Evolutionary conservation across 257 asterid species (phyloP).

Genomic region (Datura wrightii): DNA sequence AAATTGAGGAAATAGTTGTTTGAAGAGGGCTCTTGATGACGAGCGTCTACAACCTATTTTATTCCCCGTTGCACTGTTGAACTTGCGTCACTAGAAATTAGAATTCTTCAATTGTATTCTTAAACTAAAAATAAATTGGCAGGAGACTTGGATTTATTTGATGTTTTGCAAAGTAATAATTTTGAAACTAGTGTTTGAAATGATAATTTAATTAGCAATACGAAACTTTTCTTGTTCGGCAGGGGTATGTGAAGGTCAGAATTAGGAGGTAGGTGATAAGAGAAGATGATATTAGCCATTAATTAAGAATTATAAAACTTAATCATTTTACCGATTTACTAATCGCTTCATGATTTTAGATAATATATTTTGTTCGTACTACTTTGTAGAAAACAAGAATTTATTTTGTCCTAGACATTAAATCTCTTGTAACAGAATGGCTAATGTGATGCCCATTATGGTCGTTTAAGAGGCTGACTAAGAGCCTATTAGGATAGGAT

Average conservation of each 20-base stretch:
- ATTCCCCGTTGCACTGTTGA: neutral
- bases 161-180: neutral
- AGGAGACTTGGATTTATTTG: neutral
- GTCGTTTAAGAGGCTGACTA: neutral
- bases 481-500: too few relatives aligned
- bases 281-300: constrained; percentile 1
- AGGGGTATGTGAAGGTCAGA: neutral
- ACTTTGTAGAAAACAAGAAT: too few relatives aligned
- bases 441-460: neutral
- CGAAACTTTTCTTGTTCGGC: neutral
- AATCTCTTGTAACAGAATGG: neutral
- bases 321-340: neutral
- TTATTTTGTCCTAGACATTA: neutral
- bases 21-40: neutral
- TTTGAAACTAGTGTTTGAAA: neutral
- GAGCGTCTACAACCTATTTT: neutral
- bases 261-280: neutral
- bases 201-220: neutral
- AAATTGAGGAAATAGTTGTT: neutral
- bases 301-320: neutral
- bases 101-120: neutral
- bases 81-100: neutral
- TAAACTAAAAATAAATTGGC: neutral
- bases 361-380: too few relatives aligned
- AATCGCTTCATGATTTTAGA: neutral